These are phyloP conservation scores for Colletotrichum tabaci DNA, from an alignment of 2,329 filamentous ascomycete species.

Conservation along the genomic window DNA sequence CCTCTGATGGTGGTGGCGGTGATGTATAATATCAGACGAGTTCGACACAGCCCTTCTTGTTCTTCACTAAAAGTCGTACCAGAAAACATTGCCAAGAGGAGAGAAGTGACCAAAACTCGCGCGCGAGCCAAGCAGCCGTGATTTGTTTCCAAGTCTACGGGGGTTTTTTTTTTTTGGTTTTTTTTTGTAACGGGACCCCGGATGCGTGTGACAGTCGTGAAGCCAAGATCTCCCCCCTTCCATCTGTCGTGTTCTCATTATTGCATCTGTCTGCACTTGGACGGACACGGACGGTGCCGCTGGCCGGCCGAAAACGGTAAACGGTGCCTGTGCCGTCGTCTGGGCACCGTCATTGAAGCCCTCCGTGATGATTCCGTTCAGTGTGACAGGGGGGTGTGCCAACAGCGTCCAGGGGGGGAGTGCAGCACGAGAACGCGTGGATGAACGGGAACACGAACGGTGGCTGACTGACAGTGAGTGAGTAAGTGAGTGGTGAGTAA, in stretches of 20 bases:
- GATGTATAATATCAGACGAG: constrained; percentile 33
- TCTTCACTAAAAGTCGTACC: not conserved
- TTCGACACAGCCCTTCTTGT: constrained; percentile 5
- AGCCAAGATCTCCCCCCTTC: no score
- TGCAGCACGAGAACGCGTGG: not conserved
- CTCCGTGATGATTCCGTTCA: not conserved
- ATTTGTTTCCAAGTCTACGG: not conserved
- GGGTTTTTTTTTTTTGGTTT: not conserved
- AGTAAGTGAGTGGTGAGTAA: not conserved
- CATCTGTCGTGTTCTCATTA: constrained; percentile 13
- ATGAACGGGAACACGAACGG: not conserved
- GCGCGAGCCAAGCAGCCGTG: not conserved
- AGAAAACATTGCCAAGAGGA: not conserved
- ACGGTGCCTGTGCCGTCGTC: not conserved
- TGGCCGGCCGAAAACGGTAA: not conserved
- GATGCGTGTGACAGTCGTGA: not conserved
- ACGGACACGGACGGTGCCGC: not conserved
- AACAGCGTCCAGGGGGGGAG: not conserved
- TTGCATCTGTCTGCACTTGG: constrained; percentile 20
- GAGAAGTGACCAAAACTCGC: not conserved
- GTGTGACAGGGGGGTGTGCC: constrained; percentile 1
- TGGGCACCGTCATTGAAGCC: constrained; percentile 11
- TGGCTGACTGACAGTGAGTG: no score
- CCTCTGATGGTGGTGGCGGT: not conserved
- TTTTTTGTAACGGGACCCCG: no score